Conservation (phyloP, 768 basidiomycete genomes). For the Calvatia gigantea region DNA sequence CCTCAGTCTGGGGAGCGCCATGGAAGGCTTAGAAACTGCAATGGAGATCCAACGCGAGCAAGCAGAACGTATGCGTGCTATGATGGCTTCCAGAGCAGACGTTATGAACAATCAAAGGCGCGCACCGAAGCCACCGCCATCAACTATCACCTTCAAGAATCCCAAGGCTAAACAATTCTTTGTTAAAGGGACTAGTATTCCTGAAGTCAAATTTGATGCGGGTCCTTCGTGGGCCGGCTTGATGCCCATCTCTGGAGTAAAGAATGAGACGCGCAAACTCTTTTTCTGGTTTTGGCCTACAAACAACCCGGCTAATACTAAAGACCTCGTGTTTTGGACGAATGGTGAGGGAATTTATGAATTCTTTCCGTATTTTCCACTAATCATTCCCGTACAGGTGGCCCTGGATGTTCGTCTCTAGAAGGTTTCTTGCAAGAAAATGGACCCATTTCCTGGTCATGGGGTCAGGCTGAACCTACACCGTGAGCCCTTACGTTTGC, state of each 20-base stretch:
- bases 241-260: conserved; percentile 58
- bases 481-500: conserved; percentile 19
- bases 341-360: conserved; percentile 38
- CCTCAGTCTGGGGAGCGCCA: conserved; percentile 24
- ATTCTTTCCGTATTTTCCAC: conserved; percentile 19
- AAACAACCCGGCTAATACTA: conserved; percentile 62
- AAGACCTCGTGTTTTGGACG: conserved; percentile 77
- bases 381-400: conserved; percentile 57
- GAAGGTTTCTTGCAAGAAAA: conserved; percentile 74
- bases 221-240: conserved; percentile 77
- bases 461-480: conserved; percentile 60
- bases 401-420: conserved; percentile 74
- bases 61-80: conserved; percentile 33
- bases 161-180: conserved; percentile 59
- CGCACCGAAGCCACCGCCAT: conserved; percentile 13
- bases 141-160: conserved; percentile 57
- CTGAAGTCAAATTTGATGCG: conserved; percentile 68
- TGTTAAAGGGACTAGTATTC: conserved; percentile 63
- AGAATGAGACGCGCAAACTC: conserved; percentile 69
- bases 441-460: conserved; percentile 70
- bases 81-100: conserved; percentile 27
- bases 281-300: conserved; percentile 88
- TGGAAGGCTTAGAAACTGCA: conserved; percentile 37
- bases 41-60: conserved; percentile 46
- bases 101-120: conserved; percentile 3